Evolutionary conservation across 805 yeast genomes (phyloP).

Genomic region (Citeromyces nyonsensis): DNA sequence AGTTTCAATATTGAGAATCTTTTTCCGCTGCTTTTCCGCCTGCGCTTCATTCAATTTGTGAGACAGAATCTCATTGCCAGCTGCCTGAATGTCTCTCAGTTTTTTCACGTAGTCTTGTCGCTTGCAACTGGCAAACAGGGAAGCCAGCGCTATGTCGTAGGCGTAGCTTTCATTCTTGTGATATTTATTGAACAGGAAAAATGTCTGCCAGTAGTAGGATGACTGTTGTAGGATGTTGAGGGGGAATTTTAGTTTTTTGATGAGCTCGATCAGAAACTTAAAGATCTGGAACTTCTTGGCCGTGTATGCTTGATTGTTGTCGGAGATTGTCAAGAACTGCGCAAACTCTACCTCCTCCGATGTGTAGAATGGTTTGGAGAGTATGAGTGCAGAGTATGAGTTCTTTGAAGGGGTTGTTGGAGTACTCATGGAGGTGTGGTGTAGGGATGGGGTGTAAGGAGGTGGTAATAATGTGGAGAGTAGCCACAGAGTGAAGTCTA

Average conservation of each 20-base stretch:
- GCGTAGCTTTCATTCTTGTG: constrained; percentile 27
- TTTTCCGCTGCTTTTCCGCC: constrained; percentile 39
- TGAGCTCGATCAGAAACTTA: constrained; percentile 35
- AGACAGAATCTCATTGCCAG: constrained; percentile 19
- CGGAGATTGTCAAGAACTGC: too few relatives aligned
- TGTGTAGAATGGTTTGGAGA: too few relatives aligned
- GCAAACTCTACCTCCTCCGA: too few relatives aligned
- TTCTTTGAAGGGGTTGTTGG: too few relatives aligned
- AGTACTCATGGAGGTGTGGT: too few relatives aligned
- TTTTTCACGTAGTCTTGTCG: constrained; percentile 78
- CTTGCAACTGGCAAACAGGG: constrained; percentile 59
- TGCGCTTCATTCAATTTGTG: constrained; percentile 12
- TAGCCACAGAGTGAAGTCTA: too few relatives aligned
- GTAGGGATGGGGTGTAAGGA: too few relatives aligned
- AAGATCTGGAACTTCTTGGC: constrained; percentile 22
- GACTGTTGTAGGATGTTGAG: constrained; percentile 54
- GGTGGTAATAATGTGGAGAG: too few relatives aligned
- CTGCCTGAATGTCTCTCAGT: constrained; percentile 38
- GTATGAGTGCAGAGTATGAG: too few relatives aligned
- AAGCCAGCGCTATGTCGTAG: constrained; percentile 50
- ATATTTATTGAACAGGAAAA: constrained; percentile 48
- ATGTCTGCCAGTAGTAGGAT: constrained; percentile 60
- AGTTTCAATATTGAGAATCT: constrained; percentile 47
- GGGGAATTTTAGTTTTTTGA: constrained; percentile 47
- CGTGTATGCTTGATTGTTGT: constrained; percentile 6